These are phyloP conservation scores for Xylaria scruposa DNA, from an alignment of 495 filamentous ascomycete species.

Conservation along the genomic window DNA sequence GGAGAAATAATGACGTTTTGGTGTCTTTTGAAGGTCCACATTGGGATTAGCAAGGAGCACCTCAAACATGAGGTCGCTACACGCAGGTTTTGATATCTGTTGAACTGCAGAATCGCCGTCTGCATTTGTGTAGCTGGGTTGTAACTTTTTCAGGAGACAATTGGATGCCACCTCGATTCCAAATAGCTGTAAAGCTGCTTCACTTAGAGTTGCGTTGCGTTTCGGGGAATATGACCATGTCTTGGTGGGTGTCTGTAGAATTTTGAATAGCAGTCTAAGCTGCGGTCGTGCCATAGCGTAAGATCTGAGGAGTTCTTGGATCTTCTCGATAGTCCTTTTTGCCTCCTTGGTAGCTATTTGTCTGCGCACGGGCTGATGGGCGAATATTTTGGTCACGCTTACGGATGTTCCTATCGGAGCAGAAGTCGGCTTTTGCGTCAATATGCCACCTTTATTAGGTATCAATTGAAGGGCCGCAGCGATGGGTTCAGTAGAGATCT, in stretches of 20 bases:
- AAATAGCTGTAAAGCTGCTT: slow-evolving; percentile 74
- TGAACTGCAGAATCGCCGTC: not conserved
- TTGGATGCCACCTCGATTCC: slow-evolving; percentile 68
- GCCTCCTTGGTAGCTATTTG: slow-evolving; percentile 68
- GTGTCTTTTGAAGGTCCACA: slow-evolving; percentile 61
- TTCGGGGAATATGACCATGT: slow-evolving; percentile 78
- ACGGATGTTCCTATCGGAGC: slow-evolving; percentile 84
- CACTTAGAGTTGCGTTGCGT: slow-evolving; percentile 57
- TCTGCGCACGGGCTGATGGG: slow-evolving; percentile 74
- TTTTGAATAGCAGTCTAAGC: slow-evolving; percentile 69
- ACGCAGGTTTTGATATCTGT: not conserved
- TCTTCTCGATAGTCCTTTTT: slow-evolving; percentile 64
- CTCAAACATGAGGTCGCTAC: slow-evolving; percentile 47
- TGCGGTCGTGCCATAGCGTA: slow-evolving; percentile 77
- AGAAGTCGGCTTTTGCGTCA: slow-evolving; percentile 54
- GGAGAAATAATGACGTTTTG: slow-evolving; percentile 69
- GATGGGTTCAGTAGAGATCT: slow-evolving; percentile 71
- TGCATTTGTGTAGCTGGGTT: not conserved
- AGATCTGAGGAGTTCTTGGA: slow-evolving; percentile 72
- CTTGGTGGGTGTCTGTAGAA: slow-evolving; percentile 67
- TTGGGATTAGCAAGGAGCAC: slow-evolving; percentile 65
- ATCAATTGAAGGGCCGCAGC: slow-evolving; percentile 53
- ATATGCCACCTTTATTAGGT: slow-evolving; percentile 46
- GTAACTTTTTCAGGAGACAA: slow-evolving; percentile 43
- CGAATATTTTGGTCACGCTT: slow-evolving; percentile 70